Base-by-base conservation (phyloP, 2,329 filamentous ascomycete genomes). In the Trichoderma sp. region DNA sequence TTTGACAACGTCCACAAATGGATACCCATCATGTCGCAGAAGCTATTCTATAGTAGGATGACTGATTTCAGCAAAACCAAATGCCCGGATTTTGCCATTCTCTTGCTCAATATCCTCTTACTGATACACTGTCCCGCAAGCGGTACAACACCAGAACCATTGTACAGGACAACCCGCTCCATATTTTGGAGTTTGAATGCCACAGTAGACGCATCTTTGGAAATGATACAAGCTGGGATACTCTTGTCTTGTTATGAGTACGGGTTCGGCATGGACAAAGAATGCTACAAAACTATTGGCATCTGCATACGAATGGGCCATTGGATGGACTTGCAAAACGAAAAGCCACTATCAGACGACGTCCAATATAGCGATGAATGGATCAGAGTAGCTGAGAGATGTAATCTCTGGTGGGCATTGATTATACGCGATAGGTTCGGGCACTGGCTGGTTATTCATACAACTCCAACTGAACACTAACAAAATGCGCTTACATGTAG, bases 21-120 rank as follows among this genome's bases (percentile, higher is more conserved):
- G 65, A 56, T 67, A 12, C 65, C 65, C 34, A 67, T 67, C 58
- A 54, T 67, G 59, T 64, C 65, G 3, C 58, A 64, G 25, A 67
- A 67, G 25, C 35, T 67, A 2, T 67, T 67, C 13, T 64, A 67
- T 8, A 42, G 35, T 8, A 67, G 50, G 22, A 48, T 67, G 48
- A 67, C 58, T 2, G 48, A 64, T 4, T 67, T 64, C 8, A 67
- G 65, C 65, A 67, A 32, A 19, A 67, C 65, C 2, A 64, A 56
- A n/a, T 25, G 58, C 10, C 48, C 65, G 4, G 65, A 63, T 19
- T 67, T 67, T 57, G 65, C 65, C 4, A 35, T 67, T 48, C 34
- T 67, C 10, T 45, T 67, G 45, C 42, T 67, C 10, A 48, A 25
- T n/a, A 56, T 67, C n/a, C 15, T 67, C 13, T 29, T 67, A 13